Percentiles rank a stretch among this genome's conserved stretches.
These are phyloP conservation scores for Petasospora fabianii DNA, from an alignment of 1,139 yeast species.

Conservation along the genomic window DNA sequence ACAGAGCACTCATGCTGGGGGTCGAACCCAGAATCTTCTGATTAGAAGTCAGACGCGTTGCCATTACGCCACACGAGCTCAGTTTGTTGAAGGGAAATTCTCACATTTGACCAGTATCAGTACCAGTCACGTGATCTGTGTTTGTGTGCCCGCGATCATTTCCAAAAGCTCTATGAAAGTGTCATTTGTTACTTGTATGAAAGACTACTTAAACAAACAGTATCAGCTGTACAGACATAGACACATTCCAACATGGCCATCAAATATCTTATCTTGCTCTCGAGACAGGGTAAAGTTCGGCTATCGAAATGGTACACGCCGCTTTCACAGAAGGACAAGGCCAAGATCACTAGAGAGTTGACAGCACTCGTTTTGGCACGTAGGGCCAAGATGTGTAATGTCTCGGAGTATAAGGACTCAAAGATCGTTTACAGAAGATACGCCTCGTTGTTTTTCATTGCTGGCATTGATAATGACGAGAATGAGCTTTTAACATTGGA, in stretches of 20 bases:
- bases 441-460: constrained; percentile 86
- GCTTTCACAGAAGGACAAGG: constrained; percentile 75
- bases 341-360: constrained; percentile 78
- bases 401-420: constrained; percentile 77
- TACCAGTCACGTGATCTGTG: background rate
- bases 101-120: background rate
- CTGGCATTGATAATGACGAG: constrained; percentile 79
- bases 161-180: too few species aligned
- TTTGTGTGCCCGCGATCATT: too few species aligned
- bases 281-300: constrained; percentile 94
- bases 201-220: too few species aligned
- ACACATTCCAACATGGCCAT: too few species aligned
- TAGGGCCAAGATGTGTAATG: constrained; percentile 94
- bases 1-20: constrained; percentile 50
- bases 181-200: too few species aligned
- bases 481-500: constrained; percentile 87
- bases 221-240: too few species aligned
- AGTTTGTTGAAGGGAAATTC: constrained; percentile 8
- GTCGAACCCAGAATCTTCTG: constrained; percentile 60
- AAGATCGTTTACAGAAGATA: constrained; percentile 88
- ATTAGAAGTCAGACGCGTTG: constrained; percentile 60
- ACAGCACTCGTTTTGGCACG: constrained; percentile 82
- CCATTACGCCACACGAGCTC: constrained; percentile 58
- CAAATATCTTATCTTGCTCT: constrained; percentile 72
- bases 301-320: constrained; percentile 92